Evolutionary conservation across 2,329 filamentous ascomycete genomes (phyloP).

Genomic region (Fusarium sp.): DNA sequence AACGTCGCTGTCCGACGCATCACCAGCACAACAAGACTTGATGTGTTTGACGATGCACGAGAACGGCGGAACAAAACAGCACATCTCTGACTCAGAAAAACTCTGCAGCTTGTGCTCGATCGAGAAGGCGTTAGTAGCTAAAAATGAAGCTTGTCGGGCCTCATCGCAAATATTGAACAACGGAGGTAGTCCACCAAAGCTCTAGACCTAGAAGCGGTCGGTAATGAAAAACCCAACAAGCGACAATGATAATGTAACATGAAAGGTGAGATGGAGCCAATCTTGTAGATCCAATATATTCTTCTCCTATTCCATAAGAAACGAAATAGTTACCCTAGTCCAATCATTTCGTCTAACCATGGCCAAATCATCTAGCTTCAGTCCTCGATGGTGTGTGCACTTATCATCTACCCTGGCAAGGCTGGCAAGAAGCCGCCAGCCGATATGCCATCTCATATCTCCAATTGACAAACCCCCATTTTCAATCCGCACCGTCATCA

Average conservation of each 20-base stretch:
- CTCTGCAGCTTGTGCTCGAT: neutral
- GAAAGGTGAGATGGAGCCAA: neutral
- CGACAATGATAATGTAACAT: neutral
- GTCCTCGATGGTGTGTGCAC: neutral
- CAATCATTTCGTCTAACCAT: neutral
- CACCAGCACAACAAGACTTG: neutral
- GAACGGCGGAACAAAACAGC: neutral
- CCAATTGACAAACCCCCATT: neutral
- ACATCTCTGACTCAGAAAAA: neutral
- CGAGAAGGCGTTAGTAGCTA: neutral
- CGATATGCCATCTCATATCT: neutral
- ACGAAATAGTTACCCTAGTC: neutral
- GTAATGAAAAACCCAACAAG: neutral
- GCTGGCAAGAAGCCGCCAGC: neutral
- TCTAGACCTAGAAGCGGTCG: neutral
- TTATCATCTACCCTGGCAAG: neutral
- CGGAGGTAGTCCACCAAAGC: neutral
- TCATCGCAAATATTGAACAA: neutral
- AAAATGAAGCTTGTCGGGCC: neutral
- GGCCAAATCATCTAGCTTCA: neutral
- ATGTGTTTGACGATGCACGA: neutral
- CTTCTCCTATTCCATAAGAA: neutral
- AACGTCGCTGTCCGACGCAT: conserved; percentile 2
- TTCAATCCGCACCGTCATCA: neutral
- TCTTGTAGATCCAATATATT: neutral